Conservation (phyloP, 257 asterid genomes). For the Ocimum tenuiflorum region DNA sequence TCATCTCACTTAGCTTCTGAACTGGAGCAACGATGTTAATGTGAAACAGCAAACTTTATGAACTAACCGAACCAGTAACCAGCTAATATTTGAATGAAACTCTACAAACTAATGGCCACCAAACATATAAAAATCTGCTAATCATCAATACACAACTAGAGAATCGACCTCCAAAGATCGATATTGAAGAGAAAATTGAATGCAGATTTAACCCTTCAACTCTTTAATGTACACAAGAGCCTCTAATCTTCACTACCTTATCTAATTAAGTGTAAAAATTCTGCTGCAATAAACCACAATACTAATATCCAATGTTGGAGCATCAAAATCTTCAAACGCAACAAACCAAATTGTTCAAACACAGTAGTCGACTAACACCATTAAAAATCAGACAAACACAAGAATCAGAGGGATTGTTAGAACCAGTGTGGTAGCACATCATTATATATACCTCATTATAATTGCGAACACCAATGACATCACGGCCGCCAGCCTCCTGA, state of each 20-base stretch:
- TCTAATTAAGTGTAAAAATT: not conserved
- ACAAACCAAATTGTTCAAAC: not conserved
- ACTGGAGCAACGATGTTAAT: constrained; percentile 1
- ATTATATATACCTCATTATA: constrained; percentile 56
- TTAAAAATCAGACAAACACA: no score
- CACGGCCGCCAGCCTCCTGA: constrained; percentile 47
- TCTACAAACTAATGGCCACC: not conserved
- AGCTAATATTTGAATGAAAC: not conserved
- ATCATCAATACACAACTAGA: not conserved
- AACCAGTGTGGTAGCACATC: not conserved
- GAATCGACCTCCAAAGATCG: not conserved
- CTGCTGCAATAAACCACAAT: not conserved
- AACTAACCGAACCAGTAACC: not conserved
- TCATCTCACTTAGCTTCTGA: not conserved
- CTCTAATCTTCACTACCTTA: not conserved
- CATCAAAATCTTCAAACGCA: not conserved
- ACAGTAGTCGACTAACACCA: not conserved
- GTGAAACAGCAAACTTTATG: not conserved
- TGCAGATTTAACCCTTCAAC: not conserved
- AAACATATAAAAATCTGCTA: not conserved
- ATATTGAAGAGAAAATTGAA: not conserved
- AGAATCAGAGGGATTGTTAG: not conserved
- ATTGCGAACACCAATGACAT: constrained; percentile 63
- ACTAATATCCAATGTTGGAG: not conserved
- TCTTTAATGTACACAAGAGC: not conserved